Evolutionary conservation across 2,329 filamentous ascomycete genomes (phyloP).

Genomic region (Massarina eburnea): DNA sequence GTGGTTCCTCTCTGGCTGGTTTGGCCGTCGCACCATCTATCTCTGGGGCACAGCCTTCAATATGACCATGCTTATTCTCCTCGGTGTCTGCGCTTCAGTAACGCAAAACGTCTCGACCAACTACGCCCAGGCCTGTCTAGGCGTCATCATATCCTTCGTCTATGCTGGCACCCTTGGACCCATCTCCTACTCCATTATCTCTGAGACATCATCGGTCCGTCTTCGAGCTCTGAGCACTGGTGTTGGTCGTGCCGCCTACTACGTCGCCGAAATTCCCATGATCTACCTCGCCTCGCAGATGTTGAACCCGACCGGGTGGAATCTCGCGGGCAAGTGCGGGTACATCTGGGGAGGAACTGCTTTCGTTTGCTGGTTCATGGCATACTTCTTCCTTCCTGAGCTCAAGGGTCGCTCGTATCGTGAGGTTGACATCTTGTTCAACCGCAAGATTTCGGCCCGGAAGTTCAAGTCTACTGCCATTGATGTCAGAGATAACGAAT

Average conservation of each 20-base stretch:
- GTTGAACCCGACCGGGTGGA: slow-evolving; percentile 49
- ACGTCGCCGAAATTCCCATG: slow-evolving; percentile 64
- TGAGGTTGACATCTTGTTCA: slow-evolving; percentile 52
- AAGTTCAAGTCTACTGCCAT: slow-evolving; percentile 58
- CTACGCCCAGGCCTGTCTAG: slow-evolving; percentile 62
- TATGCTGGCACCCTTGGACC: slow-evolving; percentile 65
- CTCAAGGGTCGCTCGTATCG: slow-evolving; percentile 52
- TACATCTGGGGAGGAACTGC: slow-evolving; percentile 47
- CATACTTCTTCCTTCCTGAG: slow-evolving; percentile 57
- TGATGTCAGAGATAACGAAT: slow-evolving; percentile 64
- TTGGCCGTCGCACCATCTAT: slow-evolving; percentile 65
- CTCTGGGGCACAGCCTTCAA: slow-evolving; percentile 60
- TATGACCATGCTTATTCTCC: slow-evolving; percentile 54
- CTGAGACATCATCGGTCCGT: slow-evolving; percentile 65
- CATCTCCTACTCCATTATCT: slow-evolving; percentile 68
- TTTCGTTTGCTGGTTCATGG: slow-evolving; percentile 54
- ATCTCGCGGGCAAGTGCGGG: slow-evolving; percentile 38
- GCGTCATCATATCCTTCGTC: slow-evolving; percentile 65
- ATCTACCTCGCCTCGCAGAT: slow-evolving; percentile 62
- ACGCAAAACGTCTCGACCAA: slow-evolving; percentile 43
- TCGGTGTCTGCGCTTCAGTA: slow-evolving; percentile 62
- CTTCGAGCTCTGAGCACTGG: slow-evolving; percentile 65
- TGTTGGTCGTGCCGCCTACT: slow-evolving; percentile 64
- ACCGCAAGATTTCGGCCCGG: slow-evolving; percentile 53
- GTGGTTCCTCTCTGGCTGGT: slow-evolving; percentile 65